These are phyloP conservation scores for Metschnikowia koreensis DNA, from an alignment of 805 yeast genomes.

Conservation along the genomic window DNA sequence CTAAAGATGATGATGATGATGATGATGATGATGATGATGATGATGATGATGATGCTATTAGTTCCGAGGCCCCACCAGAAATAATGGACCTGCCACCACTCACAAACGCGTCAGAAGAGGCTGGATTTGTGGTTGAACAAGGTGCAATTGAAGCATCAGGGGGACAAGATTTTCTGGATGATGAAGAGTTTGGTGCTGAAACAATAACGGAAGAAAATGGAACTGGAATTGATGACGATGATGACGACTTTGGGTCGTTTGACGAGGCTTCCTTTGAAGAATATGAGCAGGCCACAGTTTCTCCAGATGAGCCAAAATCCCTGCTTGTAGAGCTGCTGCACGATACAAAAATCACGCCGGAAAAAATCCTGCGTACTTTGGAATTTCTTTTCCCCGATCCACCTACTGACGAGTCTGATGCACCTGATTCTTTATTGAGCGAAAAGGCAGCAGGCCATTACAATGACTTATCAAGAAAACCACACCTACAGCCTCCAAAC, in stretches of 20 bases:
- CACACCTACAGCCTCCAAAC: constrained; percentile 55
- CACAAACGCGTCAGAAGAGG: background rate
- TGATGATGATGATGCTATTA: no score
- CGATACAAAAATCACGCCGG: background rate
- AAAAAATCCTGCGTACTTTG: constrained; percentile 10
- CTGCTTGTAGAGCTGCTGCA: background rate
- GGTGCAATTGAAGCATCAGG: background rate
- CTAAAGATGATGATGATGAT: background rate
- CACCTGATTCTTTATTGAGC: constrained; percentile 18
- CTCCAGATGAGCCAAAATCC: background rate
- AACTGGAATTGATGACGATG: constrained; percentile 21
- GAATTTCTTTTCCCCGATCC: constrained; percentile 12
- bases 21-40: no score
- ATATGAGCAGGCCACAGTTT: background rate
- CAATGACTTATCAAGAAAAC: constrained; percentile 46
- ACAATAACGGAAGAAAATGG: background rate
- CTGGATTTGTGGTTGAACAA: background rate
- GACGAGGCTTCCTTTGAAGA: constrained; percentile 35
- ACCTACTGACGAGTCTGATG: background rate
- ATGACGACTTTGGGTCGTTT: constrained; percentile 40
- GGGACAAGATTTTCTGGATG: background rate
- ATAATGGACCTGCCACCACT: background rate
- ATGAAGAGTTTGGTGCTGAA: background rate
- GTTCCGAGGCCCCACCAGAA: background rate
- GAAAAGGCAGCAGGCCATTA: constrained; percentile 42